phyloP scores from a whole-genome alignment of 106 monocot species.

The Xerophyta viscosa region DNA sequence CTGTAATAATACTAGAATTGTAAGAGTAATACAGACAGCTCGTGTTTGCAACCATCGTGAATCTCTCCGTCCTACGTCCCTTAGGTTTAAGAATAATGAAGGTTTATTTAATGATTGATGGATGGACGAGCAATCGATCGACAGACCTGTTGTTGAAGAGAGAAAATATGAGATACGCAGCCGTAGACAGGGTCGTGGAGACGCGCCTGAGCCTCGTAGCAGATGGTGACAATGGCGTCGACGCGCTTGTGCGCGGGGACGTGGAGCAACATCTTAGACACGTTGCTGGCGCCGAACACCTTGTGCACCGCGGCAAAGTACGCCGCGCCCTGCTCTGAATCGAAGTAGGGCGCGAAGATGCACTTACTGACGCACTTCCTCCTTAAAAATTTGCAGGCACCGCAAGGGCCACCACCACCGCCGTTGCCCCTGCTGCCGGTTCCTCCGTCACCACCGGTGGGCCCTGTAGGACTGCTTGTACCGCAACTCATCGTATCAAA shows the following conservation, averaged over 20 bases:
- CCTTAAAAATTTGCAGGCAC: conserved; percentile 93
- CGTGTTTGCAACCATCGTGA: too few relatives aligned
- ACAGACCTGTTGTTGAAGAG: conserved; percentile 90
- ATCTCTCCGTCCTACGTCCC: too few relatives aligned
- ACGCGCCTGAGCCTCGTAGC: conserved; percentile 93
- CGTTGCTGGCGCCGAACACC: conserved; percentile 98
- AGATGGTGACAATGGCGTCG: conserved; percentile 93
- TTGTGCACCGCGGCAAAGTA: conserved; percentile 99
- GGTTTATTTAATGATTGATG: background rate
- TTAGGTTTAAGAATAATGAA: background rate
- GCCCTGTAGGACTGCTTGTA: conserved; percentile 14
- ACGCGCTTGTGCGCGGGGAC: conserved; percentile 83
- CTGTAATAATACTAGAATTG: too few relatives aligned
- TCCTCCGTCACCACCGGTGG: conserved; percentile 23
- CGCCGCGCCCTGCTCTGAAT: conserved; percentile 85
- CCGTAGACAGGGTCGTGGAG: conserved; percentile 91
- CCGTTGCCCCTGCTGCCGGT: conserved; percentile 11
- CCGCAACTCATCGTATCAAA: conserved; percentile 25
- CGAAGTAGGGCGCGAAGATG: conserved; percentile 98
- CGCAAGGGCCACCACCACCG: conserved; percentile 68
- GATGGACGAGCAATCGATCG: too few relatives aligned
- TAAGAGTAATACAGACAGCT: too few relatives aligned
- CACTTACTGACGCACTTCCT: conserved; percentile 93
- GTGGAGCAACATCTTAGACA: conserved; percentile 86
- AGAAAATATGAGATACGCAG: conserved; percentile 93